Base-by-base conservation (phyloP, 176 grass and related monocot genomes). In the Eragrostis nindensis region DNA sequence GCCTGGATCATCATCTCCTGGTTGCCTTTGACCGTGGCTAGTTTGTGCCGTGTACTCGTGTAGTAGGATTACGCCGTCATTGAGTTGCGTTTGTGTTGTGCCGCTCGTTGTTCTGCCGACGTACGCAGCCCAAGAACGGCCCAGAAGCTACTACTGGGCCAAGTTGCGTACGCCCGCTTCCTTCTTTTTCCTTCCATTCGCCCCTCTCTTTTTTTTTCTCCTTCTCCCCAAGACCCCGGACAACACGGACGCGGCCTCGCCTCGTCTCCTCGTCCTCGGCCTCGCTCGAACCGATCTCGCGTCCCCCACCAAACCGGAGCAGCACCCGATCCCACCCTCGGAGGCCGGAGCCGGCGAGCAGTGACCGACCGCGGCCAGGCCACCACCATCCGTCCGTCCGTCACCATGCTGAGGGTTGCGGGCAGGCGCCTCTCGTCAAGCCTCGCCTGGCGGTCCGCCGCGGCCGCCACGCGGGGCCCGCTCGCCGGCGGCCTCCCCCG, bases 391-490 rank as follows among this genome's bases (percentile, higher is more conserved):
- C 52, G 52, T 22, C 46, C 44, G 48, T 50, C 13, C 2, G 66
- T 21, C 46, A 71, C 43, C 65, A 91, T 91, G 89, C 76, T 91
- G 41, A 91, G 89, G 81, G 48, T 91, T 42, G 89, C 85, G 52
- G 71, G 85, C 47, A 83, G 89, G 50, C 82, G 83, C 46, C 68
- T 89, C 73, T 85, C 78, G 42, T 85, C 77, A 24, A 43, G 77
- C 59, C n/a, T 85, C 47, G 39, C 83, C 11, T 86, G 87, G 83
- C 87, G 87, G 66, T 59, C 87, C 40, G 72, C 87, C 18, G 87
- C 77, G 7, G 48, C 77, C 42, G 48, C 57, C 59, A 39, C 17
- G 41, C 39, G 82, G 48, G 50, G 27, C 26, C 82, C 63, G 21
- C 71, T 89, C 71, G 11, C 71, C 46, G 87, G 63, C 7, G 55